Evolutionary conservation across 805 yeast genomes (phyloP), one percentile per base, ranked within the genome.

Genomic region (Candida corydali): DNA sequence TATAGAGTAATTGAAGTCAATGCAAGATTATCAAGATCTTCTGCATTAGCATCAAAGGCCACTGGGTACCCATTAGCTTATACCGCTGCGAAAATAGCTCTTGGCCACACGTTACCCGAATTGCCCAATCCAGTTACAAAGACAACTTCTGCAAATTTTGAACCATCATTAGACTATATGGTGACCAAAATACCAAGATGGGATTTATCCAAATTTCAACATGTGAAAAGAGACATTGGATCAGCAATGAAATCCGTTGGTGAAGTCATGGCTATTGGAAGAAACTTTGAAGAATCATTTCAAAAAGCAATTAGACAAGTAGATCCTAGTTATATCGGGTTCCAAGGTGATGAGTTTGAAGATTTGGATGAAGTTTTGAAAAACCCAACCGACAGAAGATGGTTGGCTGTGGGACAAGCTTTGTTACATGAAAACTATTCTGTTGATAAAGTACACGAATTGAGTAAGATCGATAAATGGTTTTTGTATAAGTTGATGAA

Each of bases 201-300:
- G 98, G 98, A 91, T 72, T 72, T 91, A 62, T 65, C 93, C 50
- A 91, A 91, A 74, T 93, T 91, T 73, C 94, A 85, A 61, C 95
- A 87, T 56, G 98, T 91, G 45, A 85, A 86, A 61, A 79, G 96
- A 63, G 87, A 83, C 44, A 84, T 91, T 57, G 96, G 96, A 32
- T 86, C 96, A 8, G 80, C 97, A 29, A 91, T 91, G 98, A 91
- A 91, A 65, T 89, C 97, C 41, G 98, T 91, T 38, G 98, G 98
- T 63, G 98, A 91, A 67, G 98, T 91, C 41, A 91, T 91, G 98
- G 94, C 96, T 31, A 93, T 91, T 57, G 98, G 98, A 57, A 82
- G 98, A 69, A 91, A 81, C 46, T 91, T 91, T 59, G 98, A 91
- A 70, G 98, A 91, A 69, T 84, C 96, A 24, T 82, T 91, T 75